Conservation (phyloP, 176 grass and related monocot species). For the Avena eriantha region DNA sequence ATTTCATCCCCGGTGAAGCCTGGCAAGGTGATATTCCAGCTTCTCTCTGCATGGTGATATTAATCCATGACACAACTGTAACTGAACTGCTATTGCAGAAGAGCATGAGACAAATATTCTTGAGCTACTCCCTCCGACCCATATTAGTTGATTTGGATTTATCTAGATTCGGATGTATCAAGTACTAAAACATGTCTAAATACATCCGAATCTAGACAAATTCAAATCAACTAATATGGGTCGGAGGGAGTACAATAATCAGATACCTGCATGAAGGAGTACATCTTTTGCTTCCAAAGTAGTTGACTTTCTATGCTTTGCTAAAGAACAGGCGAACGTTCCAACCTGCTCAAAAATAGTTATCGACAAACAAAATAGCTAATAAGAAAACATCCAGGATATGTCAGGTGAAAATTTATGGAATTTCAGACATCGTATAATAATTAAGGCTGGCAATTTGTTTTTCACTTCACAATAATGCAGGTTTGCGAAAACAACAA, state of each 20-base stretch:
- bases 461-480: background rate
- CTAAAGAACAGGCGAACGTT: constrained; percentile 94
- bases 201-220: no score
- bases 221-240: no score
- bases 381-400: background rate
- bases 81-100: constrained; percentile 19
- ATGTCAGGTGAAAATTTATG: background rate
- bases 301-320: constrained; percentile 92
- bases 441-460: background rate
- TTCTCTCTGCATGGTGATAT: constrained; percentile 65
- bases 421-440: background rate
- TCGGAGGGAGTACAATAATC: constrained; percentile 11
- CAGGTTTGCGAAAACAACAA: background rate
- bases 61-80: constrained; percentile 21
- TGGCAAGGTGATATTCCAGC: constrained; percentile 89
- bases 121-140: no score
- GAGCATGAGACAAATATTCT: constrained; percentile 31
- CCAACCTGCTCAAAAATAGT: constrained; percentile 66
- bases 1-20: constrained; percentile 96
- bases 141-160: no score
- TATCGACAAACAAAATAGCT: constrained; percentile 22
- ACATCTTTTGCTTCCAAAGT: constrained; percentile 94
- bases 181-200: no score
- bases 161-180: no score
- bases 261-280: constrained; percentile 91